Conservation (phyloP, 345 rosid genomes). For the Conringia planisiliqua region DNA sequence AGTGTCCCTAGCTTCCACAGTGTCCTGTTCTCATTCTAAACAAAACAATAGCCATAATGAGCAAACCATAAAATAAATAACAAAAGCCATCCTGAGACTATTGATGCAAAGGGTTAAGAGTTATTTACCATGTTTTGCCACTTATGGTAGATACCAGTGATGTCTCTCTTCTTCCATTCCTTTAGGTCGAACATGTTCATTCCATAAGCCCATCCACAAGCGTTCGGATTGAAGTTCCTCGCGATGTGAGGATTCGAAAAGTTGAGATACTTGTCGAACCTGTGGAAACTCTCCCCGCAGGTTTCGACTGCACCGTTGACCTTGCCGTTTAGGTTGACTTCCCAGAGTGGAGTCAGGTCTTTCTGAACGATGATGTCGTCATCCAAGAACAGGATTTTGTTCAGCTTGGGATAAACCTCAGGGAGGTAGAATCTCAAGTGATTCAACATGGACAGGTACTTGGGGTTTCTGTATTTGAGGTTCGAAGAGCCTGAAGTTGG, state of each 20-base stretch:
- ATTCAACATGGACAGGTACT: slow-evolving; percentile 96
- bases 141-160: slow-evolving; percentile 95
- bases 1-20: slow-evolving; percentile 99
- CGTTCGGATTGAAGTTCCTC: slow-evolving; percentile 85
- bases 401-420: slow-evolving; percentile 83
- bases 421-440: slow-evolving; percentile 97
- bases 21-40: slow-evolving; percentile 86
- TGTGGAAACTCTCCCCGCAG: slow-evolving; percentile 97
- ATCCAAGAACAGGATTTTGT: slow-evolving; percentile 89
- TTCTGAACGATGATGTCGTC: slow-evolving; percentile 98
- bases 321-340: slow-evolving; percentile 77
- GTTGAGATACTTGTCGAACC: slow-evolving; percentile 95
- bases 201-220: slow-evolving; percentile 99
- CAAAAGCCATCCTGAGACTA: neutral
- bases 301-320: slow-evolving; percentile 99
- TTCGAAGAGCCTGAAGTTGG: slow-evolving; percentile 87
- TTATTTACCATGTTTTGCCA: slow-evolving; percentile 94
- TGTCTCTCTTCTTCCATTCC: slow-evolving; percentile 93
- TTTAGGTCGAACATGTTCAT: slow-evolving; percentile 93
- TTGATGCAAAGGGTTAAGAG: slow-evolving; percentile 2
- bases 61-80: neutral
- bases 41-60: slow-evolving; percentile 6
- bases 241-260: slow-evolving; percentile 91
- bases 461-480: slow-evolving; percentile 94
- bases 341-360: slow-evolving; percentile 86